Percentiles rank a stretch among this genome's conserved stretches.
Evolutionary conservation across 1,284 basidiomycete genomes (phyloP).

Genomic region (Ceratobasidium sp.): DNA sequence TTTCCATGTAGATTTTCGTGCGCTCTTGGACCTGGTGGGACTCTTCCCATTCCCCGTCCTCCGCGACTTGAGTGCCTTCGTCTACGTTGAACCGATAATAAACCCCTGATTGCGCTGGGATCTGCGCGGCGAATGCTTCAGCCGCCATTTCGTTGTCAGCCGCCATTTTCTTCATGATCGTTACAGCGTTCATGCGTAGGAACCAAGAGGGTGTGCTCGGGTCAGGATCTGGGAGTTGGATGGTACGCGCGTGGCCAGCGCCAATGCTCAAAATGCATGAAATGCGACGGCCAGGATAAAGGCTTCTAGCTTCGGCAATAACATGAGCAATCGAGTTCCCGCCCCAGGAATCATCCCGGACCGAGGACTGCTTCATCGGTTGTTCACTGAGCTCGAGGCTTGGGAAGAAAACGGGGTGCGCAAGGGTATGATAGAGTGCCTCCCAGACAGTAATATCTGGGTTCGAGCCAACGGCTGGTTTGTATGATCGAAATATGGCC

Average conservation of each 20-base stretch:
- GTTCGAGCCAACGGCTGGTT: no score
- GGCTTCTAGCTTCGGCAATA: background rate
- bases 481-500: no score
- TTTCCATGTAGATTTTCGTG: background rate
- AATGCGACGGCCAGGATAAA: background rate
- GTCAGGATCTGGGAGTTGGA: background rate
- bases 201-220: background rate
- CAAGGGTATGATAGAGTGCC: no score
- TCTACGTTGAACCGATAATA: conserved; percentile 22
- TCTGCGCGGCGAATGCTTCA: background rate
- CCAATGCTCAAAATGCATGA: conserved; percentile 4
- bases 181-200: background rate
- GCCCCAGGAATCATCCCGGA: background rate
- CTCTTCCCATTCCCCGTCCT: conserved; percentile 1
- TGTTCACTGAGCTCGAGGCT: no score
- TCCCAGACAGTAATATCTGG: no score
- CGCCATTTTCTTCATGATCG: background rate
- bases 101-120: background rate
- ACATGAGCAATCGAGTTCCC: background rate
- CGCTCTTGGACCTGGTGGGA: background rate
- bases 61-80: conserved; percentile 4
- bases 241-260: conserved; percentile 5
- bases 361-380: no score
- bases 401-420: no score
- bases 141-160: conserved; percentile 8